phyloP scores from a whole-genome alignment of 2,329 filamentous ascomycete genomes.

The Xylaria sp. region DNA sequence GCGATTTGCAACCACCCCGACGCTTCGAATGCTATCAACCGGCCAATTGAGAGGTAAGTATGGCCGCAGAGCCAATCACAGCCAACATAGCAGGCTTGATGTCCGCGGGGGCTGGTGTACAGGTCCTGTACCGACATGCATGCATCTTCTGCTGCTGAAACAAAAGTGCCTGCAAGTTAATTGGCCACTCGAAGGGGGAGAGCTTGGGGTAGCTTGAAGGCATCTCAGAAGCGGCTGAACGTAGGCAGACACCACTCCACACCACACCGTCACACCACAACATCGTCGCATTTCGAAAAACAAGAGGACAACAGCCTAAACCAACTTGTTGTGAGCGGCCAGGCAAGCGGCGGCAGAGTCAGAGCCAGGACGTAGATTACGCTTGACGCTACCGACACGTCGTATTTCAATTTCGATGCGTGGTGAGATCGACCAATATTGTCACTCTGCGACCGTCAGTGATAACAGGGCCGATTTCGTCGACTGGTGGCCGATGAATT shows the following conservation, averaged over 20 bases:
- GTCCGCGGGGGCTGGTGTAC: conserved; percentile 24
- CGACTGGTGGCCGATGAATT: conserved; percentile 23
- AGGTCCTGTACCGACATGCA: conserved; percentile 29
- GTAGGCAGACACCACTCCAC: conserved; percentile 10
- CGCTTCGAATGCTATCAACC: conserved; percentile 5
- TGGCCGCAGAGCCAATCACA: conserved; percentile 32
- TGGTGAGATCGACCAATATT: conserved; percentile 23
- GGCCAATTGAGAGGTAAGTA: conserved; percentile 28
- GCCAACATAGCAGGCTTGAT: conserved; percentile 8
- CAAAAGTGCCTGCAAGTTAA: conserved; percentile 13
- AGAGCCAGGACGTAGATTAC: conserved; percentile 6
- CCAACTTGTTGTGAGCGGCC: conserved; percentile 5
- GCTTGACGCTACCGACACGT: conserved; percentile 17
- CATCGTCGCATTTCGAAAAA: conserved; percentile 24
- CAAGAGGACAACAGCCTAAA: conserved; percentile 31
- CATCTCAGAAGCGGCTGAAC: conserved; percentile 34
- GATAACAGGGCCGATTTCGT: conserved; percentile 30
- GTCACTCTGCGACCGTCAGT: conserved; percentile 13
- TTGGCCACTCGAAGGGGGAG: conserved; percentile 22
- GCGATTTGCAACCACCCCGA: conserved; percentile 7
- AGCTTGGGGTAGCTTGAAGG: conserved; percentile 31
- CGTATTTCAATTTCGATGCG: conserved; percentile 34
- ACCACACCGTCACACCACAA: conserved; percentile 14
- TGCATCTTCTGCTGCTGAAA: conserved; percentile 33
- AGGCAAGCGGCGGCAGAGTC: conserved; percentile 8